phyloP scores from a whole-genome alignment of 768 basidiomycete genomes.

The Amanita polypyramis region DNA sequence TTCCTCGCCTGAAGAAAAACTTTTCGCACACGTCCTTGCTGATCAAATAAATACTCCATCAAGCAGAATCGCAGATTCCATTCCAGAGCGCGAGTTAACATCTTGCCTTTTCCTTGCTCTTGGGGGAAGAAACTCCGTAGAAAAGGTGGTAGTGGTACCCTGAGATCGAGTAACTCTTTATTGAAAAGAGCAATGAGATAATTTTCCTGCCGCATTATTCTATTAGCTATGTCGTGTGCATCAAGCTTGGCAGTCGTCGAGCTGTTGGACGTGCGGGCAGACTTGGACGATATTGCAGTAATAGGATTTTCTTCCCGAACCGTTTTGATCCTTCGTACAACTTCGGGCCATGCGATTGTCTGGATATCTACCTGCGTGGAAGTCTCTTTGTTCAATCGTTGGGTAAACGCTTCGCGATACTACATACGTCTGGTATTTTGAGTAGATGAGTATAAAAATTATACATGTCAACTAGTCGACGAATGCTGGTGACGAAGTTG shows the following conservation, averaged over 20 bases:
- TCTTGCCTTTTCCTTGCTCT: conserved; percentile 60
- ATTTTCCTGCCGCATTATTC: conserved; percentile 97
- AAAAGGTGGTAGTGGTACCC: conserved; percentile 63
- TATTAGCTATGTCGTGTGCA: conserved; percentile 95
- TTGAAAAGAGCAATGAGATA: conserved; percentile 97
- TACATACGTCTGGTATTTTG: conserved; percentile 81
- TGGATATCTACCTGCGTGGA: conserved; percentile 80
- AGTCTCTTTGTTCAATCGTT: conserved; percentile 5
- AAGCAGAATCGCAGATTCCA: conserved; percentile 97
- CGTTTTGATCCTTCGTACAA: conserved; percentile 81
- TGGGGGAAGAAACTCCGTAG: conserved; percentile 40
- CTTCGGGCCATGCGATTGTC: conserved; percentile 93
- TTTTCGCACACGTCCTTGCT: conserved; percentile 81
- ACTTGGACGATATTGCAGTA: conserved; percentile 71
- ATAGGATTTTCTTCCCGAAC: conserved; percentile 92
- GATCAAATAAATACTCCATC: conserved; percentile 90
- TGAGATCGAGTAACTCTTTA: conserved; percentile 87
- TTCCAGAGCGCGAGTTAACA: conserved; percentile 83
- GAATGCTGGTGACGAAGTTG: conserved; percentile 63
- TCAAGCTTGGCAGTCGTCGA: conserved; percentile 81
- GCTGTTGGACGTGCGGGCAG: conserved; percentile 38
- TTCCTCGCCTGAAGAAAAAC: conserved; percentile 86
- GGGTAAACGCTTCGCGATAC: conserved; percentile 1
- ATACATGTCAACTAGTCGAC: conserved; percentile 88
- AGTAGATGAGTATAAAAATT: conserved; percentile 92